Evolutionary conservation across 768 basidiomycete genomes (phyloP).

Genomic region (Udeniomyces megalosporus): DNA sequence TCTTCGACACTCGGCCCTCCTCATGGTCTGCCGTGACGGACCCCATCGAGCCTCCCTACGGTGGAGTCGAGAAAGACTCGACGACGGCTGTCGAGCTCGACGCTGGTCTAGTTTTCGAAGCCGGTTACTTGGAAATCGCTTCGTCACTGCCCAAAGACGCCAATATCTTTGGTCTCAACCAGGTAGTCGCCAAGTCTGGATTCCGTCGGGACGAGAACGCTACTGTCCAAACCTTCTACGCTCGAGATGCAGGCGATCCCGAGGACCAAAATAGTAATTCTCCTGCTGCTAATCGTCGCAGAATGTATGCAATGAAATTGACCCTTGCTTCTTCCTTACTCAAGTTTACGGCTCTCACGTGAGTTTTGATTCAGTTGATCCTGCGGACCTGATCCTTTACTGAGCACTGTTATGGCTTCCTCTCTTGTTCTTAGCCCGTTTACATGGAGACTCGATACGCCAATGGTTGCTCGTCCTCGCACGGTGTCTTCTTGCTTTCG

Average conservation of each 20-base stretch:
- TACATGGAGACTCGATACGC: slow-evolving; percentile 49
- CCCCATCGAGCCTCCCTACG: slow-evolving; percentile 12
- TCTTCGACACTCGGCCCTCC: slow-evolving; percentile 53
- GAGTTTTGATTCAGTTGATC: too few relatives aligned
- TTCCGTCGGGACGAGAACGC: slow-evolving; percentile 15
- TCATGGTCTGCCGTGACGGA: slow-evolving; percentile 45
- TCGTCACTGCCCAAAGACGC: slow-evolving; percentile 41
- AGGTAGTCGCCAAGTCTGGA: slow-evolving; percentile 27
- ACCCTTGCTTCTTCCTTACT: too few relatives aligned
- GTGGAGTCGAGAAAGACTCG: slow-evolving; percentile 4
- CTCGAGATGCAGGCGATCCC: slow-evolving; percentile 19
- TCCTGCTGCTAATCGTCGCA: too few relatives aligned
- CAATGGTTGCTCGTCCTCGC: slow-evolving; percentile 40
- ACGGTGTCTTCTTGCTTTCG: slow-evolving; percentile 53
- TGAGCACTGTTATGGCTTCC: too few relatives aligned
- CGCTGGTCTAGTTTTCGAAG: slow-evolving; percentile 41
- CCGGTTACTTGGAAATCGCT: slow-evolving; percentile 59
- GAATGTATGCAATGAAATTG: too few relatives aligned
- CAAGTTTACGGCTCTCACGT: too few relatives aligned
- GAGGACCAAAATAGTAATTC: slow-evolving; percentile 25
- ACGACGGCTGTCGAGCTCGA: neutral
- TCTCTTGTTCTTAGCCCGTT: slow-evolving; percentile 50
- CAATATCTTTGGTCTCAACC: slow-evolving; percentile 64
- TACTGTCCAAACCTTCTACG: slow-evolving; percentile 14
- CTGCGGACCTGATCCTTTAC: too few relatives aligned